Evolutionary conservation across 2,329 filamentous ascomycete genomes (phyloP).

Genomic region (Atkinsonella texensis): DNA sequence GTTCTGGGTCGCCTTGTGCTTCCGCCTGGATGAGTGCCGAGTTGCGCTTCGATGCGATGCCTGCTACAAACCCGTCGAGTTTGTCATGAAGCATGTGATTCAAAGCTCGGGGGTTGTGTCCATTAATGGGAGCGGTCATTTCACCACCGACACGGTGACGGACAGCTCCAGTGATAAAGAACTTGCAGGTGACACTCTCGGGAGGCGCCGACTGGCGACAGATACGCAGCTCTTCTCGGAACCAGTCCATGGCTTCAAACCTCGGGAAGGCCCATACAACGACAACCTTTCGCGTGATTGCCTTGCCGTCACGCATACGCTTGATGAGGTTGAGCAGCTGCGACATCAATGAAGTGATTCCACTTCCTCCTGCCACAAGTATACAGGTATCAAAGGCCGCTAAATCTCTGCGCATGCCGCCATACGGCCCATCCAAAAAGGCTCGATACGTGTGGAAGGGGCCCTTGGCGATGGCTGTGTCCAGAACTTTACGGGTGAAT

Average conservation of each 20-base stretch:
- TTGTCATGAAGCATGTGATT: conserved; percentile 73
- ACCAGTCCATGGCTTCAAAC: conserved; percentile 94
- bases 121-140: conserved; percentile 33
- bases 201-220: conserved; percentile 82
- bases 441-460: conserved; percentile 87
- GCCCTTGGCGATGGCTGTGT: conserved; percentile 71
- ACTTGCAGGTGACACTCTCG: conserved; percentile 83
- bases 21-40: conserved; percentile 74
- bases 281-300: conserved; percentile 79
- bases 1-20: conserved; percentile 65
- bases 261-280: conserved; percentile 91
- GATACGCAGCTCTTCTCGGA: conserved; percentile 85
- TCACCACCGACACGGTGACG: conserved; percentile 21
- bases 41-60: conserved; percentile 76
- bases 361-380: conserved; percentile 85
- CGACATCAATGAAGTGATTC: conserved; percentile 85
- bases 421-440: conserved; percentile 89
- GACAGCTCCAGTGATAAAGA: conserved; percentile 72
- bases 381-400: conserved; percentile 90
- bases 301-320: conserved; percentile 88
- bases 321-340: conserved; percentile 92
- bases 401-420: conserved; percentile 81
- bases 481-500: conserved; percentile 76
- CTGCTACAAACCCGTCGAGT: conserved; percentile 77
- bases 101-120: conserved; percentile 38